Percentiles rank a stretch among this genome's conserved stretches.
Conservation (phyloP, 2,329 filamentous ascomycete genomes). For the Fusarium temperatum region DNA sequence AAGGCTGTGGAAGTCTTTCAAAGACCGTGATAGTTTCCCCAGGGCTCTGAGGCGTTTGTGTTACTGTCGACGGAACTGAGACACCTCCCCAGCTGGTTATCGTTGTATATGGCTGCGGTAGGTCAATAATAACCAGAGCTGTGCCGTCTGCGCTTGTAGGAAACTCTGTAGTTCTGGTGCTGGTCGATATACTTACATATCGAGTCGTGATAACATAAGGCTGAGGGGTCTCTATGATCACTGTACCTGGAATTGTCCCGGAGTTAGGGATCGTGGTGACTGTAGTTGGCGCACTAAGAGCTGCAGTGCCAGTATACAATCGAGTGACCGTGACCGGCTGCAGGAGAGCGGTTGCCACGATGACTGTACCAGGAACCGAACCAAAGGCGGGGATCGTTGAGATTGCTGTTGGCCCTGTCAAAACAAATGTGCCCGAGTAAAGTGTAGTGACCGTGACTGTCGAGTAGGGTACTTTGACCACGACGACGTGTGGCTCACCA, state of each 20-base stretch:
- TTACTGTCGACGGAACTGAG: too few relatives aligned
- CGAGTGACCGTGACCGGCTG: not conserved
- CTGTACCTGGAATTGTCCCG: not conserved
- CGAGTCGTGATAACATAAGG: not conserved
- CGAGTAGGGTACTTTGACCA: rapidly evolving
- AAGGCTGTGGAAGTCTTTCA: too few relatives aligned
- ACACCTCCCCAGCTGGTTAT: not conserved
- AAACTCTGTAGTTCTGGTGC: too few relatives aligned
- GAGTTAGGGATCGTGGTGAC: not conserved
- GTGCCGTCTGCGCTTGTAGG: not conserved
- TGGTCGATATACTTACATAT: too few relatives aligned
- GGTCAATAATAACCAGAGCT: not conserved
- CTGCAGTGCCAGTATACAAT: too few relatives aligned
- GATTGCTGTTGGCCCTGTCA: not conserved
- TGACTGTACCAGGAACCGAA: not conserved
- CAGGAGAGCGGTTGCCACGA: not conserved
- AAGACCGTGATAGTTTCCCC: too few relatives aligned
- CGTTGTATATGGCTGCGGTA: not conserved
- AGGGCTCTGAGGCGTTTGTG: too few relatives aligned
- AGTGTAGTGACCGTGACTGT: not conserved
- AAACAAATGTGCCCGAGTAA: not conserved
- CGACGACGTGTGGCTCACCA: not conserved
- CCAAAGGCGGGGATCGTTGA: not conserved
- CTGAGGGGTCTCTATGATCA: not conserved
- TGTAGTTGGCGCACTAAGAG: not conserved